phyloP scores from a whole-genome alignment of 2,329 filamentous ascomycete genomes.

The Aspergillus udagawae region DNA sequence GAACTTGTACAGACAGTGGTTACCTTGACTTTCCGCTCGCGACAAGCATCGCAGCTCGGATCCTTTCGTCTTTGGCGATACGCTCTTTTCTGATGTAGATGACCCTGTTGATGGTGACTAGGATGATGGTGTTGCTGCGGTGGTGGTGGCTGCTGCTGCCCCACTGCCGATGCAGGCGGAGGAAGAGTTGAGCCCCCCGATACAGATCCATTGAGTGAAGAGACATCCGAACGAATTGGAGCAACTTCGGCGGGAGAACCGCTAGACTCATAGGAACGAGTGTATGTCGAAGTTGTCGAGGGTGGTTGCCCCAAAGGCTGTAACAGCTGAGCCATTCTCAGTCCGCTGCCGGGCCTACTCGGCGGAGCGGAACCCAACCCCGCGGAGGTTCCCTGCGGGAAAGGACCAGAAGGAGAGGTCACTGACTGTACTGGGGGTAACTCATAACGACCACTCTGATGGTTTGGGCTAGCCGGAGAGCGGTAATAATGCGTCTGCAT shows the following conservation, averaged over 20 bases:
- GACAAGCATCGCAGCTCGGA: constrained; percentile 93
- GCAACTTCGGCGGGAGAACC: constrained; percentile 37
- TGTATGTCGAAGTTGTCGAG: constrained; percentile 26
- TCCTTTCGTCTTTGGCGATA: constrained; percentile 95
- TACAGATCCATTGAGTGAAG: constrained; percentile 36
- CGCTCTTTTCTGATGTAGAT: constrained; percentile 77
- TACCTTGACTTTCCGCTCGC: constrained; percentile 71
- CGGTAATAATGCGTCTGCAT: constrained; percentile 36
- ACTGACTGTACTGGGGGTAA: constrained; percentile 35
- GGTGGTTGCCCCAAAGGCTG: constrained; percentile 32
- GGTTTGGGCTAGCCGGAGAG: constrained; percentile 20
- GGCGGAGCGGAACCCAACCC: constrained; percentile 34
- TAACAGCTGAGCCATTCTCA: constrained; percentile 41
- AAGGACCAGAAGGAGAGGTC: constrained; percentile 28
- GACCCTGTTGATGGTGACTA: constrained; percentile 53
- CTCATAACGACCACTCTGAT: constrained; percentile 27
- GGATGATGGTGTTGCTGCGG: not conserved
- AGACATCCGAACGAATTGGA: constrained; percentile 33
- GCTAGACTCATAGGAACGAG: constrained; percentile 38
- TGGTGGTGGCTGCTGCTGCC: constrained; percentile 40
- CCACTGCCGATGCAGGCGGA: constrained; percentile 40
- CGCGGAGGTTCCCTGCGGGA: constrained; percentile 20
- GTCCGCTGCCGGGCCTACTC: constrained; percentile 35
- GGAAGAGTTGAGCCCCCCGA: constrained; percentile 31
- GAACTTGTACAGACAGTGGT: constrained; percentile 2